A percentile compares a stretch with the other conserved stretches of the same genome.
These are phyloP conservation scores for Fusarium humuli DNA, from an alignment of 2,329 filamentous ascomycete species.

Conservation along the genomic window DNA sequence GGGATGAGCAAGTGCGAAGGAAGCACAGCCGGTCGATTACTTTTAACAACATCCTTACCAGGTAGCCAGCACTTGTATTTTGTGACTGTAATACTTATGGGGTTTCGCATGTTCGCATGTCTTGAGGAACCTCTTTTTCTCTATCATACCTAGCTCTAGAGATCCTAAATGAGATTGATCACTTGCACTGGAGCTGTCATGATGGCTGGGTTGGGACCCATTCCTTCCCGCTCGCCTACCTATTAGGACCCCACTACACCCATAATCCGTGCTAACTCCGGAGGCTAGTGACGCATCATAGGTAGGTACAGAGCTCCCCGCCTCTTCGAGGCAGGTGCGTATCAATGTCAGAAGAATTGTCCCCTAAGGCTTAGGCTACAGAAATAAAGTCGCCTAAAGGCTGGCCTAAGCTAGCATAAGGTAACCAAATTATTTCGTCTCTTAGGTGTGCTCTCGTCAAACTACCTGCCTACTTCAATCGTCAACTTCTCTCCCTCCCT, in stretches of 20 bases:
- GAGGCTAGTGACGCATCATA: constrained; percentile 39
- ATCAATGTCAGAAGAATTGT: background rate
- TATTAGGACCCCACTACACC: constrained; percentile 36
- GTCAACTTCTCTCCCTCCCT: background rate
- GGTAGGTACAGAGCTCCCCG: constrained; percentile 25
- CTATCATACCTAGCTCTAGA: background rate
- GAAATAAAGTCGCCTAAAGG: too few relatives aligned
- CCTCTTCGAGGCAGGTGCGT: too few relatives aligned
- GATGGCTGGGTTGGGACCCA: background rate
- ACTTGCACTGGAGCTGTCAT: background rate
- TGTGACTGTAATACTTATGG: background rate
- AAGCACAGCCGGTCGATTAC: background rate
- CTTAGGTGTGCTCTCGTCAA: constrained; percentile 5
- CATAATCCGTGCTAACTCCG: constrained; percentile 46
- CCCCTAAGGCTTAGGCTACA: too few relatives aligned
- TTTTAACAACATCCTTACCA: background rate
- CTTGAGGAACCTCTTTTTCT: background rate
- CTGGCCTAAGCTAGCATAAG: too few relatives aligned
- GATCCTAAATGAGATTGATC: background rate
- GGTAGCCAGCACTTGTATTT: background rate
- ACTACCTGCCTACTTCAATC: constrained; percentile 6
- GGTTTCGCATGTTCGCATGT: background rate
- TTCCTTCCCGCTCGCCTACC: constrained; percentile 6
- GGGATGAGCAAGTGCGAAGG: background rate
- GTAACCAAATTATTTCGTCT: too few relatives aligned